phyloP scores from a whole-genome alignment of 1,284 basidiomycete species.

The Anthracocystis walkeri region DNA sequence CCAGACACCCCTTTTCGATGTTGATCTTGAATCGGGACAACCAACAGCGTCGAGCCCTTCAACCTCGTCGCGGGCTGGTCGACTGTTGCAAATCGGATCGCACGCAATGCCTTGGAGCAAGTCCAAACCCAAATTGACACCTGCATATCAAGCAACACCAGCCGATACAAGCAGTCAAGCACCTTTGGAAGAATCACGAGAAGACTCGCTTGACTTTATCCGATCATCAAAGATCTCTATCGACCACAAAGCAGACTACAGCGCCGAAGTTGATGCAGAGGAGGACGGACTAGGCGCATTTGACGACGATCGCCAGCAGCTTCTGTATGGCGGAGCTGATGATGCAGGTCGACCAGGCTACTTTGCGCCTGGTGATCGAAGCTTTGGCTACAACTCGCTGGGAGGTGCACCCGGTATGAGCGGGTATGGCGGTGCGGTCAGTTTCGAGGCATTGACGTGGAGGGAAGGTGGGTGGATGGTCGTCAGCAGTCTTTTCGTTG shows the following conservation, averaged over 20 bases:
- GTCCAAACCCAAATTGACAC: slow-evolving; percentile 3
- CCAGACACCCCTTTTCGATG: slow-evolving; percentile 29
- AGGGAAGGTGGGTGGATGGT: slow-evolving; percentile 46
- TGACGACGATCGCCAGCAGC: slow-evolving; percentile 37
- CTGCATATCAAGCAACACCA: background rate
- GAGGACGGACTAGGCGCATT: slow-evolving; percentile 26
- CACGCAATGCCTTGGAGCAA: slow-evolving; percentile 29
- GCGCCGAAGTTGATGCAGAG: slow-evolving; percentile 5
- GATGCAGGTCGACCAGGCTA: slow-evolving; percentile 16
- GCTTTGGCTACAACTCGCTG: slow-evolving; percentile 36
- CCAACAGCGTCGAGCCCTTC: slow-evolving; percentile 5
- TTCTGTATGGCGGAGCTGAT: slow-evolving; percentile 23
- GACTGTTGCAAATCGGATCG: slow-evolving; percentile 22
- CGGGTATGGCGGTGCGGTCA: slow-evolving; percentile 21
- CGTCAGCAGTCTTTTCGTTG: slow-evolving; percentile 28
- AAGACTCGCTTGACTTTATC: slow-evolving; percentile 28
- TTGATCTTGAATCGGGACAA: slow-evolving; percentile 33
- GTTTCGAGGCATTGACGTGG: slow-evolving; percentile 40
- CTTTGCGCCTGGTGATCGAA: slow-evolving; percentile 33
- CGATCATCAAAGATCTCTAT: background rate
- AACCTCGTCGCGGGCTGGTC: slow-evolving; percentile 12
- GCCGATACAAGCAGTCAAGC: background rate
- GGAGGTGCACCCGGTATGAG: background rate
- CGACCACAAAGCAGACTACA: slow-evolving; percentile 12
- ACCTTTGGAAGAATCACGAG: background rate